Evolutionary conservation across 1,284 basidiomycete species (phyloP), one percentile per base, ranked within the genome.

Genomic region (Pisolithus thermaeus): DNA sequence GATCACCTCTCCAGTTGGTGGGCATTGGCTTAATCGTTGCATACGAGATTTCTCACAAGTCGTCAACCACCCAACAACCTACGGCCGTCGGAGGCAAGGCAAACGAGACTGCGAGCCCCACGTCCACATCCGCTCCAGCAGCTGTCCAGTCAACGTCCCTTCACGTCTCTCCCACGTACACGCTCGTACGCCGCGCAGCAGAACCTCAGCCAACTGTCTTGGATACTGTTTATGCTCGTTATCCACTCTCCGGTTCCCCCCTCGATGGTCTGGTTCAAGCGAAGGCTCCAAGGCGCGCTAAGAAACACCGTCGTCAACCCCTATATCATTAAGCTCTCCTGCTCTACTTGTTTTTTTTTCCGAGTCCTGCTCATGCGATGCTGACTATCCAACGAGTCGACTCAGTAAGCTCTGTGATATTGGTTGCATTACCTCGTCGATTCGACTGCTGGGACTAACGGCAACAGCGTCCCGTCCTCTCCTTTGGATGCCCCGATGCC

Each of bases 81-180:
- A 80, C 70, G 8, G 79, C 79, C 4, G 65, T 90, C 47, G 88
- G 87, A 35, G 87, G 87, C 14, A 77, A 75, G 50, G 84, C 78
- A n/a, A 69, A 77, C 50, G 75, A 86, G 57, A 65, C 67, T 6
- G 40, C 59, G 41, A 50, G 56, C 6, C n/a, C 59, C 18, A 52
- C 37, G 9, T 32, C 61, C 6, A 35, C 11, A 5, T 23, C 58
- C 16, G 50, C 62, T 25, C 46, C 61, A 8, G 52, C 60, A 2
- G 55, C 47, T 22, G 43, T 23, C 9, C 38, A 23, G 18, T 39
- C 23, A 23, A 48, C 64, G 25, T 64, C 68, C 35, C 54, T 52
- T 35, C 50, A 56, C 48, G 71, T 70, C 42, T 61, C 62, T 2
- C 79, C 79, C 7, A 81, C 80, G 20, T 64, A 70, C 51, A 82